Conservation (phyloP, 2,329 filamentous ascomycete genomes). For the Aspergillus jensenii region DNA sequence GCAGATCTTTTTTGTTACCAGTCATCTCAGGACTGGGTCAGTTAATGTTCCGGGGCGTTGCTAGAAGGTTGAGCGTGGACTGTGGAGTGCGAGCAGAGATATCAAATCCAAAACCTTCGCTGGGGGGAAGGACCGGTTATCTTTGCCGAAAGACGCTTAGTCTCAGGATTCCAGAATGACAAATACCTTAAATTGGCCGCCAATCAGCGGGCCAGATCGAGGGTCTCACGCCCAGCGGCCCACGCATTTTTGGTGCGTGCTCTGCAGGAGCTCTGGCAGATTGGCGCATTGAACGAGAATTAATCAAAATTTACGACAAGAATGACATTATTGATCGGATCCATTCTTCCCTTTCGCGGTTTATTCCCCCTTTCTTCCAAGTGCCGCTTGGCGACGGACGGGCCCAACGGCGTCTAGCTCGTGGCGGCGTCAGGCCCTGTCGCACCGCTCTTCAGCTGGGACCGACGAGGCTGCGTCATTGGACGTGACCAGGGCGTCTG, state of each 20-base stretch:
- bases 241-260: too few relatives aligned
- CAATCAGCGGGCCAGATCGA: slow-evolving; percentile 12
- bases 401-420: slow-evolving; percentile 12
- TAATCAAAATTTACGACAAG: too few relatives aligned
- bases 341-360: background rate
- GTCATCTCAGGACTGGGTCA: background rate
- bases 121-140: slow-evolving; percentile 12
- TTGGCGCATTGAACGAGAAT: too few relatives aligned
- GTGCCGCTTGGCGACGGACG: slow-evolving; percentile 9
- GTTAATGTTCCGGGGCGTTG: slow-evolving; percentile 1
- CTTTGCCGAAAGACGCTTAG: slow-evolving; percentile 16
- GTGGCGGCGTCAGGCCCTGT: background rate
- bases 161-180: slow-evolving; percentile 18
- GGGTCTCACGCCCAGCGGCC: background rate
- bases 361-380: too few relatives aligned
- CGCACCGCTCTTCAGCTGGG: background rate
- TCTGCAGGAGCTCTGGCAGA: too few relatives aligned
- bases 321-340: slow-evolving; percentile 6
- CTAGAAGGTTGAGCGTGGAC: background rate
- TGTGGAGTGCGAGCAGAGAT: background rate
- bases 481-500: background rate
- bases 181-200: slow-evolving; percentile 25
- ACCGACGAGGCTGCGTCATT: background rate
- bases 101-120: background rate
- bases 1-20: too few relatives aligned